These are phyloP conservation scores for Paracorniculantispora psalliotae DNA, from an alignment of 2,329 filamentous ascomycete genomes.

Conservation along the genomic window DNA sequence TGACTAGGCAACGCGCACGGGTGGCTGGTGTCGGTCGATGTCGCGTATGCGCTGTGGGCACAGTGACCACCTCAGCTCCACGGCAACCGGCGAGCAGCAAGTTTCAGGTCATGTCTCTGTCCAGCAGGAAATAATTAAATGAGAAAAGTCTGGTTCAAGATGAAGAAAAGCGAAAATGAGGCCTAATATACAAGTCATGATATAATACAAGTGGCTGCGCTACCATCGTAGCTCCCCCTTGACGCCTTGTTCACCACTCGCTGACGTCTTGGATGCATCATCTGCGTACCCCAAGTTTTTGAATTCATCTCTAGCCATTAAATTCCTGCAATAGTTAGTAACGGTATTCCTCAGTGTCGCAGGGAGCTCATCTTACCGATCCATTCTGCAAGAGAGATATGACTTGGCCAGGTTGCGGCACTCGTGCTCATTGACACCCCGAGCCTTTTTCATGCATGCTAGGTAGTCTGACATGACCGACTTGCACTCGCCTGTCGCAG, in stretches of 20 bases:
- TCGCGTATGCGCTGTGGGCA: neutral
- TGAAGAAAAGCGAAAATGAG: neutral
- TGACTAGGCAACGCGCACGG: slow-evolving; percentile 24
- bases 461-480: slow-evolving; percentile 81
- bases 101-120: neutral
- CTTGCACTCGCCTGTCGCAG: slow-evolving; percentile 76
- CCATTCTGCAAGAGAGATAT: slow-evolving; percentile 91
- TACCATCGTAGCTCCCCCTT: slow-evolving; percentile 36
- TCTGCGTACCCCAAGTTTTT: slow-evolving; percentile 78
- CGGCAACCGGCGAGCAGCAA: neutral
- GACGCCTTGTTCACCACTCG: slow-evolving; percentile 24
- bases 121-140: neutral
- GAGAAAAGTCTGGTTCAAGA: neutral
- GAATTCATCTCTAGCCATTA: slow-evolving; percentile 95
- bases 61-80: neutral
- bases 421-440: slow-evolving; percentile 78
- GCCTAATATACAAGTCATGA: neutral
- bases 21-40: neutral
- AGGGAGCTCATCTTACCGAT: slow-evolving; percentile 59
- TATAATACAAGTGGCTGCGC: neutral
- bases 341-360: neutral
- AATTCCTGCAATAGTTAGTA: slow-evolving; percentile 54
- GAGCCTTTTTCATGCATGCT: slow-evolving; percentile 76
- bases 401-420: slow-evolving; percentile 82
- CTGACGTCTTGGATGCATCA: slow-evolving; percentile 18